Percentiles rank a stretch among this genome's conserved stretches.
Conservation (phyloP, 306 rosid genomes). For the Gastrolobium bilobum region DNA sequence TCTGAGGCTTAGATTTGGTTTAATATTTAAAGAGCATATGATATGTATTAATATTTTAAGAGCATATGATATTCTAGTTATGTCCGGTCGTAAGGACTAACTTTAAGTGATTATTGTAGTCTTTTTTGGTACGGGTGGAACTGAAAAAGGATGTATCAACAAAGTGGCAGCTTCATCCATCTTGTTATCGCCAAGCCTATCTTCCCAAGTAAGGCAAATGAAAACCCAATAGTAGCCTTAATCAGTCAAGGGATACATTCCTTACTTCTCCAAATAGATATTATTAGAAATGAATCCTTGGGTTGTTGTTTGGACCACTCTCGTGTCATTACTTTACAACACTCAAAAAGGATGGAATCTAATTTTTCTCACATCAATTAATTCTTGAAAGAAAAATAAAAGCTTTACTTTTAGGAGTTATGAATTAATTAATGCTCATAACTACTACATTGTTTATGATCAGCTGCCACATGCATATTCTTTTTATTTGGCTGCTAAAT, state of each 20-base stretch:
- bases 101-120: slow-evolving; percentile 35
- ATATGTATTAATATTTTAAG: slow-evolving; percentile 14
- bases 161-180: slow-evolving; percentile 28
- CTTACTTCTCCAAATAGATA: slow-evolving; percentile 1
- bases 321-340: neutral
- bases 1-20: slow-evolving; percentile 57
- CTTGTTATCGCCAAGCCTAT: slow-evolving; percentile 13
- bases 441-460: too few relatives aligned
- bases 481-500: neutral
- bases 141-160: neutral
- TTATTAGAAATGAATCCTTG: neutral
- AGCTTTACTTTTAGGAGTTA: neutral
- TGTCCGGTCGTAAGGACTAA: slow-evolving; percentile 48
- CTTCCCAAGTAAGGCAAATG: slow-evolving; percentile 34
- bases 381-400: neutral
- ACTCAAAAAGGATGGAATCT: neutral
- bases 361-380: neutral
- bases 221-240: slow-evolving; percentile 34
- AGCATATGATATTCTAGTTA: slow-evolving; percentile 45
- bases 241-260: neutral
- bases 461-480: too few relatives aligned
- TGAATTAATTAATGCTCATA: neutral
- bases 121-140: slow-evolving; percentile 12
- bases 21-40: slow-evolving; percentile 1
- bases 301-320: neutral